phyloP scores from a whole-genome alignment of 2,329 filamentous ascomycete genomes.

The Alternaria angustiovoidea region DNA sequence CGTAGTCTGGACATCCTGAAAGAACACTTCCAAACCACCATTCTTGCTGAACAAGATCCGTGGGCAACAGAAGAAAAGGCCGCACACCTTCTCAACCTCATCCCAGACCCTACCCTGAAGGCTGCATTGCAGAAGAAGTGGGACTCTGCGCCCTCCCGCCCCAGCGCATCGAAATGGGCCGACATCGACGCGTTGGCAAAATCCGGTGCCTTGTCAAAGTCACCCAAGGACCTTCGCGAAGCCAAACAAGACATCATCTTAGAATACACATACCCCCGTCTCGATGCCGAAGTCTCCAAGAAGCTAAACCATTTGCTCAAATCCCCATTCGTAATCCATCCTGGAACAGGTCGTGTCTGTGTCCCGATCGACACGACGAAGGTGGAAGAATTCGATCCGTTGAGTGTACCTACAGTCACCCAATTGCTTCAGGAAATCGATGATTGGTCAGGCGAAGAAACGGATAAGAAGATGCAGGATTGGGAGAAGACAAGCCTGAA shows the following conservation, averaged over 20 bases:
- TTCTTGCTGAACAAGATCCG: slow-evolving; percentile 85
- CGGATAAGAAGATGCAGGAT: slow-evolving; percentile 69
- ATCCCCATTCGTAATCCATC: slow-evolving; percentile 94
- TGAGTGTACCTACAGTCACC: slow-evolving; percentile 88
- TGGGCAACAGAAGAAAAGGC: slow-evolving; percentile 74
- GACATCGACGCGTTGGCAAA: slow-evolving; percentile 90
- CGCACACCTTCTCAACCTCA: slow-evolving; percentile 80
- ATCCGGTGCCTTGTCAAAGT: slow-evolving; percentile 75
- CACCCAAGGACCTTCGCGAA: slow-evolving; percentile 76
- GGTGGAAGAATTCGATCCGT: slow-evolving; percentile 85
- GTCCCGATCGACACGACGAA: slow-evolving; percentile 84
- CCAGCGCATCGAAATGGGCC: slow-evolving; percentile 85
- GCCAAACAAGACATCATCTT: slow-evolving; percentile 96
- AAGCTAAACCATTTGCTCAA: slow-evolving; percentile 98
- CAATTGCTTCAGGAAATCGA: slow-evolving; percentile 86
- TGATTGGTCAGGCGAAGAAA: slow-evolving; percentile 68
- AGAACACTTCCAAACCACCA: slow-evolving; percentile 81
- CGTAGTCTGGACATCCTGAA: slow-evolving; percentile 87
- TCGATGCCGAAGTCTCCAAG: slow-evolving; percentile 97
- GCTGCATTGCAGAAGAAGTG: slow-evolving; percentile 88
- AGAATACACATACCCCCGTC: slow-evolving; percentile 96
- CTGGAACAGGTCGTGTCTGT: slow-evolving; percentile 91
- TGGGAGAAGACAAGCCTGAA: slow-evolving; percentile 98
- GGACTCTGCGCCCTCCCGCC: slow-evolving; percentile 80
- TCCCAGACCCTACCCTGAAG: slow-evolving; percentile 81